A percentile compares a stretch with the other conserved stretches of the same genome.
These are phyloP conservation scores for Verbena officinalis DNA, from an alignment of 257 asterid genomes.

Conservation along the genomic window DNA sequence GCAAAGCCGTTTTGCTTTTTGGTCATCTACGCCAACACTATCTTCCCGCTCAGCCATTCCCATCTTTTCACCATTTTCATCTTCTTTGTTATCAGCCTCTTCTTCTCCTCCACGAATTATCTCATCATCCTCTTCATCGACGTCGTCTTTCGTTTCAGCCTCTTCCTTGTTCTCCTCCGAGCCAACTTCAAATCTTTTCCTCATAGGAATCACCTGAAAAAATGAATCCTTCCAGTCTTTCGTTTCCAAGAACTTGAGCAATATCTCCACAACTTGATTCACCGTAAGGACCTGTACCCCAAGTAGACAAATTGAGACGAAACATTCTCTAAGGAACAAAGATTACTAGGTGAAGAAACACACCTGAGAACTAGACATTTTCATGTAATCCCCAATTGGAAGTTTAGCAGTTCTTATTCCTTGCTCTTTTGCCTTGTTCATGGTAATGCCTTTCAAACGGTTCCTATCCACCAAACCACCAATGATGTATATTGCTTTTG, in stretches of 20 bases:
- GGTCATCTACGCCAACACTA: constrained; percentile 31
- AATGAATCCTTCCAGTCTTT: constrained; percentile 84
- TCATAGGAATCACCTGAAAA: constrained; percentile 84
- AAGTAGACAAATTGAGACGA: constrained; percentile 10
- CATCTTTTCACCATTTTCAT: constrained; percentile 19
- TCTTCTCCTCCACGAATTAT: constrained; percentile 35
- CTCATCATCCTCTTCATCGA: too few relatives aligned
- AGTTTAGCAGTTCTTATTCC: constrained; percentile 94
- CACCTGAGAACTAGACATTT: constrained; percentile 99
- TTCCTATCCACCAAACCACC: constrained; percentile 99
- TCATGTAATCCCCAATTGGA: constrained; percentile 83
- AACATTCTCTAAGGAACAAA: background rate
- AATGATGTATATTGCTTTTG: constrained; percentile 71
- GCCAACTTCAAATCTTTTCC: constrained; percentile 72
- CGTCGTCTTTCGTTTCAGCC: constrained; percentile 34
- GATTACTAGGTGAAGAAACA: constrained; percentile 14
- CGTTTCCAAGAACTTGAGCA: constrained; percentile 77
- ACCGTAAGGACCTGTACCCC: constrained; percentile 85
- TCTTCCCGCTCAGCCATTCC: constrained; percentile 30
- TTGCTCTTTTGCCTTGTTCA: constrained; percentile 85
- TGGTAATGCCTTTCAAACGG: constrained; percentile 93
- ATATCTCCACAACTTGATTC: constrained; percentile 90
- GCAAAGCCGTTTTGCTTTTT: constrained; percentile 65
- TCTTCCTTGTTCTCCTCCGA: constrained; percentile 37
- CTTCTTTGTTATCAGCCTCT: constrained; percentile 33